These are phyloP conservation scores for Melanogaster broomeanus DNA, from an alignment of 768 basidiomycete genomes.

Conservation along the genomic window DNA sequence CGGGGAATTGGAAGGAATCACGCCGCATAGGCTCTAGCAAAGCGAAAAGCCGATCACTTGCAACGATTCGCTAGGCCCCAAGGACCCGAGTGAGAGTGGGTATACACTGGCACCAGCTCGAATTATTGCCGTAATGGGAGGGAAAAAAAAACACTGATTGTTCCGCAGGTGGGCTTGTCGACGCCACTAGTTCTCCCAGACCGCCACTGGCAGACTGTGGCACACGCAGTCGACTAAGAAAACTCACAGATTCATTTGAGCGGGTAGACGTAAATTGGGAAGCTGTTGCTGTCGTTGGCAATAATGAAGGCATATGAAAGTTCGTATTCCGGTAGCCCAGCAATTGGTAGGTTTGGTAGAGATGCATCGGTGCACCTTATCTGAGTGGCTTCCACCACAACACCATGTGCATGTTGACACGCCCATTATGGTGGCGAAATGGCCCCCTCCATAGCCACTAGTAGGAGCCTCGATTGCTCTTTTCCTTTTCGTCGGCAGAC, in stretches of 20 bases:
- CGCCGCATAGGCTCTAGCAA: neutral
- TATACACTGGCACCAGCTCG: constrained; percentile 8
- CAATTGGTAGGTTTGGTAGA: neutral
- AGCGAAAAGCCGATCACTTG: constrained; percentile 19
- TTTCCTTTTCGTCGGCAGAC: constrained; percentile 23
- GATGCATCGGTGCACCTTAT: constrained; percentile 17
- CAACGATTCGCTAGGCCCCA: constrained; percentile 20
- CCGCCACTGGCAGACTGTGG: neutral
- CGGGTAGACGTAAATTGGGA: constrained; percentile 17
- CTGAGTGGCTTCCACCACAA: constrained; percentile 13
- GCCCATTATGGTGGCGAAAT: constrained; percentile 18
- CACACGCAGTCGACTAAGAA: neutral
- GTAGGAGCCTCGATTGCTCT: constrained; percentile 16
- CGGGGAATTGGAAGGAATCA: constrained; percentile 3
- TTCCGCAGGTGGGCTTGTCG: constrained; percentile 13
- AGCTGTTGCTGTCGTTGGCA: constrained; percentile 1
- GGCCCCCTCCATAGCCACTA: constrained; percentile 15
- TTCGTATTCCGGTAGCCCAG: neutral
- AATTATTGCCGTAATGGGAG: constrained; percentile 30
- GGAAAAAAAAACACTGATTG: constrained; percentile 16
- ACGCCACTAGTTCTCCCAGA: constrained; percentile 7
- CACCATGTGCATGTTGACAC: no score
- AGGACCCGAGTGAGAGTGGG: constrained; percentile 23
- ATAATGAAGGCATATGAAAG: neutral
- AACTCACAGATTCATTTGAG: neutral